Percentiles rank a stretch among this genome's conserved stretches.
Conservation (phyloP, 805 yeast species). For the Yarrowia bubula region DNA sequence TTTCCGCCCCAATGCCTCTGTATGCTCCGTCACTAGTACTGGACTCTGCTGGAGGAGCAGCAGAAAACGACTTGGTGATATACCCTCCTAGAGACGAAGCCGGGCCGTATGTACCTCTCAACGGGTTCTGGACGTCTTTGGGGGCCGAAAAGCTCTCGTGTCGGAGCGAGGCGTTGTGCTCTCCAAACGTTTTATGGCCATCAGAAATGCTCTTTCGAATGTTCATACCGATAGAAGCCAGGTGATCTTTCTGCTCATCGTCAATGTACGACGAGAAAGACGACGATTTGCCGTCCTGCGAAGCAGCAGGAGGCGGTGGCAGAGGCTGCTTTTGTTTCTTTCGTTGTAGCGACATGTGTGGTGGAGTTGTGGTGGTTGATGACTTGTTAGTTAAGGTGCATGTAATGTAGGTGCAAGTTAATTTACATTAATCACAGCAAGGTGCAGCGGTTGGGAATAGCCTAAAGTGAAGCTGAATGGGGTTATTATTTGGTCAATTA, state of each 20-base stretch:
- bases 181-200: slow-evolving; percentile 9
- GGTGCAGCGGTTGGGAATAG: slow-evolving; percentile 8
- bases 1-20: slow-evolving; percentile 11
- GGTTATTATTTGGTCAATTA: not conserved
- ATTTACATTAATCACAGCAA: not conserved
- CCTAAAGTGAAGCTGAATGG: not conserved
- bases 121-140: slow-evolving; percentile 1
- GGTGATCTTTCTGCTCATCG: slow-evolving; percentile 11
- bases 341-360: slow-evolving; percentile 7
- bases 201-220: slow-evolving; percentile 17
- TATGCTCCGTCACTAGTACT: not conserved
- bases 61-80: slow-evolving; percentile 15
- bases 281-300: no score
- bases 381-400: not conserved
- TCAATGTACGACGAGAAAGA: not conserved
- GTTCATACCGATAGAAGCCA: slow-evolving; percentile 6
- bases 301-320: no score
- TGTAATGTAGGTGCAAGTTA: slow-evolving; percentile 8
- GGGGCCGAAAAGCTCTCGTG: not conserved
- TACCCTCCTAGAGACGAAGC: not conserved
- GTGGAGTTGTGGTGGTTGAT: not conserved
- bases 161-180: slow-evolving; percentile 8
- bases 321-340: slow-evolving; percentile 14
- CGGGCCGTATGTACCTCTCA: slow-evolving; percentile 9
- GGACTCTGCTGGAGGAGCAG: not conserved